Conservation (phyloP, 345 rosid genomes). For the Draba incana region DNA sequence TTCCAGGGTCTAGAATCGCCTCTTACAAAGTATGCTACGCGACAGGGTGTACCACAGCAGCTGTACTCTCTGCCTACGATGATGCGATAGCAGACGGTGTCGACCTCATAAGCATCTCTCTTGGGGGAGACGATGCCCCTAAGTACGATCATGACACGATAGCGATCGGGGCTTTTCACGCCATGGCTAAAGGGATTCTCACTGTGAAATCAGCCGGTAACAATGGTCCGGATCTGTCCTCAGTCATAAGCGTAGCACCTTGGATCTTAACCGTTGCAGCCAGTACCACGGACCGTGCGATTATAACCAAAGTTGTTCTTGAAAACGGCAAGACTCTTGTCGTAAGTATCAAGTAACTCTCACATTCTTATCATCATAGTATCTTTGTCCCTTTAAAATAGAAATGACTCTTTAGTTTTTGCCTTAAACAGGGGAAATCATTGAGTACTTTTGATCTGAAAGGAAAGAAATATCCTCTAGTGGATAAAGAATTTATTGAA, state of each 20-base stretch:
- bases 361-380: not conserved
- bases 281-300: constrained; percentile 48
- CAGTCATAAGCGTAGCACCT: constrained; percentile 38
- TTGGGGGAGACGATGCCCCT: rapidly evolving
- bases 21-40: constrained; percentile 42
- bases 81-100: constrained; percentile 75
- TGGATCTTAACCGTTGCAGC: constrained; percentile 61
- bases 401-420: not conserved
- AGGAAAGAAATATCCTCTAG: constrained; percentile 39
- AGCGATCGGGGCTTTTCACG: constrained; percentile 58
- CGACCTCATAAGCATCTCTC: constrained; percentile 48
- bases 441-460: constrained; percentile 41
- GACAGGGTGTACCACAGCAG: not conserved
- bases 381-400: not conserved
- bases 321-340: constrained; percentile 45
- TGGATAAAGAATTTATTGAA: not conserved
- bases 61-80: constrained; percentile 52
- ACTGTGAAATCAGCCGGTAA: constrained; percentile 52
- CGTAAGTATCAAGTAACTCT: constrained; percentile 41
- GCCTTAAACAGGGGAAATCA: constrained; percentile 43
- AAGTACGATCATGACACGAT: constrained; percentile 7
- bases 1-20: constrained; percentile 58
- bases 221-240: not conserved
- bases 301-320: constrained; percentile 45
- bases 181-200: constrained; percentile 55